Percentiles rank a stretch among this genome's conserved stretches.
Conservation (phyloP, 805 yeast species). For the Lipomyces yamadae region DNA sequence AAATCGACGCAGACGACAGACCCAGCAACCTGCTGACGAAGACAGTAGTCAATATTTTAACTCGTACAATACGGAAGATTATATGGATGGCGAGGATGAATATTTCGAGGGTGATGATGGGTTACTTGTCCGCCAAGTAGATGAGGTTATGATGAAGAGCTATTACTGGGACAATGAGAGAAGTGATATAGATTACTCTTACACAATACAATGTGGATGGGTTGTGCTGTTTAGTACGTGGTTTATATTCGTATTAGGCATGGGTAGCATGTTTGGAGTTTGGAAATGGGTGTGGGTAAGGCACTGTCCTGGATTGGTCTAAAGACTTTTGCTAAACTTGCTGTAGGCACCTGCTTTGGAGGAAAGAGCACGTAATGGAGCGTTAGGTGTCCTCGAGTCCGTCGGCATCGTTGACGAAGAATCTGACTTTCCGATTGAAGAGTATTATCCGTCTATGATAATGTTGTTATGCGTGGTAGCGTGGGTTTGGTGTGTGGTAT, state of each 20-base stretch:
- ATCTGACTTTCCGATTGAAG: conserved; percentile 46
- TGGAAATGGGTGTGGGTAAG: conserved; percentile 39
- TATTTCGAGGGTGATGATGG: conserved; percentile 11
- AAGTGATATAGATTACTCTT: conserved; percentile 6
- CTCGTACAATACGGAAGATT: conserved; percentile 13
- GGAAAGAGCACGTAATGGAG: background rate
- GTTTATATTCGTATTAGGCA: conserved; percentile 28
- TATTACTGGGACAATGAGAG: conserved; percentile 10
- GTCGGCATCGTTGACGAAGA: conserved; percentile 17
- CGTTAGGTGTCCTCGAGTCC: background rate
- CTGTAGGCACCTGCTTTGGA: conserved; percentile 7
- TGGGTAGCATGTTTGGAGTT: conserved; percentile 37
- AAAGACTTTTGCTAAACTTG: background rate
- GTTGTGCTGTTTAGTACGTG: conserved; percentile 33
- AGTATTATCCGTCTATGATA: conserved; percentile 48
- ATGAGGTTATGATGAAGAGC: conserved; percentile 6
- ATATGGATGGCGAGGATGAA: conserved; percentile 16
- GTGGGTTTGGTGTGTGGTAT: conserved; percentile 73
- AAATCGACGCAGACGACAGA: background rate
- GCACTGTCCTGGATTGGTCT: background rate
- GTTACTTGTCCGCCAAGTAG: background rate
- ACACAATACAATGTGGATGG: conserved; percentile 38
- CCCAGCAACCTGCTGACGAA: conserved; percentile 7
- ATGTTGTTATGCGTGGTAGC: conserved; percentile 46
- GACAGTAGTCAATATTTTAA: conserved; percentile 7